Evolutionary conservation across 2,329 filamentous ascomycete species (phyloP).

Genomic region (Diaporthe nobilis): DNA sequence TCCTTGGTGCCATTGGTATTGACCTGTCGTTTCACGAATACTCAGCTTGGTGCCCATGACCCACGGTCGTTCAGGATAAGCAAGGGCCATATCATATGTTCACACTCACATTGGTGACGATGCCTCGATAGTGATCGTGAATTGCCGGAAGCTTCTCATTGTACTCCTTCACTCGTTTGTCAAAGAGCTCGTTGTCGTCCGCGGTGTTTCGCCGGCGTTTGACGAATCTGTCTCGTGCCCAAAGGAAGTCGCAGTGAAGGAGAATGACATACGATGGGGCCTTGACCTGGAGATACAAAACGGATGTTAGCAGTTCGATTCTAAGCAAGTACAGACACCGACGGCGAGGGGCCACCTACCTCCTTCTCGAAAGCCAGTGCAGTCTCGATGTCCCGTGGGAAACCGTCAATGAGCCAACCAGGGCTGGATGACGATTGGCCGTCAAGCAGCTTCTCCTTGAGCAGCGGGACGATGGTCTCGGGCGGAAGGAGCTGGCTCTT

Average conservation of each 20-base stretch:
- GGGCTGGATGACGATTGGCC: accelerated
- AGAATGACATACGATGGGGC: accelerated
- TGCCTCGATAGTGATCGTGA: background rate
- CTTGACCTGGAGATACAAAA: background rate
- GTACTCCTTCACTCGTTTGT: background rate
- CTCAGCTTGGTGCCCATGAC: background rate
- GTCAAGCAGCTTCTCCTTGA: background rate
- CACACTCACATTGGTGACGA: background rate
- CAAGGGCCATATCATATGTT: background rate
- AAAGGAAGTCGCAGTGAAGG: background rate
- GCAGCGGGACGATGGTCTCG: background rate
- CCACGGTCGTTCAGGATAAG: background rate
- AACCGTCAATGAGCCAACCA: background rate
- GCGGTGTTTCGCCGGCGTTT: background rate
- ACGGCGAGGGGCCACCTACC: background rate
- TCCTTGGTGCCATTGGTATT: background rate
- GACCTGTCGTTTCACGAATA: background rate
- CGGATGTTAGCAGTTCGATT: background rate
- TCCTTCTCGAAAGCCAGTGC: background rate
- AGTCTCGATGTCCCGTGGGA: background rate
- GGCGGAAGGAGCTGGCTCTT: background rate
- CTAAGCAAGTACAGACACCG: background rate
- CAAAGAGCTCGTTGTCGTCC: background rate
- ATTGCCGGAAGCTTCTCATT: background rate
- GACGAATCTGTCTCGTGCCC: background rate